A percentile compares a stretch with the other conserved stretches of the same genome.
These are phyloP conservation scores for Helotiales sp. DNA, from an alignment of 2,329 filamentous ascomycete genomes.

Conservation along the genomic window DNA sequence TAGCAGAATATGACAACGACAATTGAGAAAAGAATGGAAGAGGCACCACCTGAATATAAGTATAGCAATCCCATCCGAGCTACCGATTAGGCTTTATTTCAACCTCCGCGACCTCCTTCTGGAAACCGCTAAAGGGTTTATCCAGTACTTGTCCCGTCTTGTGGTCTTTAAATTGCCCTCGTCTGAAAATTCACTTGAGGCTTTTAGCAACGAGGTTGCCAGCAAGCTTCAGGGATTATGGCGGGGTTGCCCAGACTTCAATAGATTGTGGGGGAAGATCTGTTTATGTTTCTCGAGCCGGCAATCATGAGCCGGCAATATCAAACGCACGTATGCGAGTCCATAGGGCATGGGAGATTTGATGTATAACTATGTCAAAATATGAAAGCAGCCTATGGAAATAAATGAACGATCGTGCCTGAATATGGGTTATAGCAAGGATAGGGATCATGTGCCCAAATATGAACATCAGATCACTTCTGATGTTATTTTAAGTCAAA, in stretches of 20 bases:
- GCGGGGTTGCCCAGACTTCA: not conserved
- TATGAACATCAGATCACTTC: not conserved
- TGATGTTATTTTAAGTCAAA: not conserved
- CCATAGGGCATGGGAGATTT: not conserved
- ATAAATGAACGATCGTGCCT: not conserved
- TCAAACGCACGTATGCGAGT: not conserved
- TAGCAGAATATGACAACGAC: not conserved
- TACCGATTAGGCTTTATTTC: not conserved
- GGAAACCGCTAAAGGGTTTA: not conserved
- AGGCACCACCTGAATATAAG: not conserved
- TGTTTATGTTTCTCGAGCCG: not conserved
- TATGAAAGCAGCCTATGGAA: not conserved
- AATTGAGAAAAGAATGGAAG: not conserved
- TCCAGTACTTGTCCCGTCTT: not conserved
- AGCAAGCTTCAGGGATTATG: not conserved
- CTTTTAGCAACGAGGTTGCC: not conserved
- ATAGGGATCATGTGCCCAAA: not conserved
- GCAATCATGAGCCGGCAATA: not conserved
- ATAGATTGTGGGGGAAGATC: not conserved
- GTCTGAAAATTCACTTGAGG: not conserved
- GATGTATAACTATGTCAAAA: not conserved
- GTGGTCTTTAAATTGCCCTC: not conserved
- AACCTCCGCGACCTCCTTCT: not conserved
- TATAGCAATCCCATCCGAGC: not conserved
- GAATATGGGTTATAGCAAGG: not conserved